Evolutionary conservation across 805 yeast species (phyloP).

Genomic region (Yarrowia sp.): DNA sequence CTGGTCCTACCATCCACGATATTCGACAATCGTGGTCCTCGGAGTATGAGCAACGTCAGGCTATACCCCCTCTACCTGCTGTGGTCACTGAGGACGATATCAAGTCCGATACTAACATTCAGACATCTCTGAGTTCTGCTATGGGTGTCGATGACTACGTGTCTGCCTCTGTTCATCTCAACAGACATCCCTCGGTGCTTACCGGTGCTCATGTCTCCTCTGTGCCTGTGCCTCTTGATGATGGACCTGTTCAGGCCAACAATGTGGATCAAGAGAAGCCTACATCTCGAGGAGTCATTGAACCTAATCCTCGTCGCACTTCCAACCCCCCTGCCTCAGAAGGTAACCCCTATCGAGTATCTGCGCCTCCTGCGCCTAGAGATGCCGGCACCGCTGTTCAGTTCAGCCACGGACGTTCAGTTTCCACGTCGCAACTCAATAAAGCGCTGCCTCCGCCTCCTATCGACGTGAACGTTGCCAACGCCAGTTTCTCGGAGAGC

Average conservation of each 20-base stretch:
- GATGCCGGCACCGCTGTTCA: background rate
- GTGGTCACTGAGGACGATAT: constrained; percentile 17
- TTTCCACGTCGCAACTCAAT: constrained; percentile 21
- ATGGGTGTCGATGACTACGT: constrained; percentile 29
- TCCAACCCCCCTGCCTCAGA: too few species aligned
- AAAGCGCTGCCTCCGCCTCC: constrained; percentile 27
- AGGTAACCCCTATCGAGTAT: background rate
- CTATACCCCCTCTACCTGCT: constrained; percentile 20
- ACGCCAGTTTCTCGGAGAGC: constrained; percentile 1
- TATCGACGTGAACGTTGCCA: constrained; percentile 8
- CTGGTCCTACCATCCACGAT: constrained; percentile 18
- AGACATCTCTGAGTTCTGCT: constrained; percentile 24
- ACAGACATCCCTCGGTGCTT: constrained; percentile 42
- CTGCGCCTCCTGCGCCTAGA: constrained; percentile 13
- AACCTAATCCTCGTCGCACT: background rate
- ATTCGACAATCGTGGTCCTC: constrained; percentile 17
- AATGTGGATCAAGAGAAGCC: constrained; percentile 25
- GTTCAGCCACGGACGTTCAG: constrained; percentile 3
- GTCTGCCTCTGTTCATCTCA: constrained; percentile 20
- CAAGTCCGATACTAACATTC: constrained; percentile 14
- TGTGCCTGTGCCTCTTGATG: constrained; percentile 23
- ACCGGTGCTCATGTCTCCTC: constrained; percentile 45
- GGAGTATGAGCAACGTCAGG: constrained; percentile 8
- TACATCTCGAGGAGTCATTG: constrained; percentile 1
- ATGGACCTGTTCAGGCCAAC: background rate